Conservation (phyloP, 768 basidiomycete species). For the Tremella mesenterica region DNA sequence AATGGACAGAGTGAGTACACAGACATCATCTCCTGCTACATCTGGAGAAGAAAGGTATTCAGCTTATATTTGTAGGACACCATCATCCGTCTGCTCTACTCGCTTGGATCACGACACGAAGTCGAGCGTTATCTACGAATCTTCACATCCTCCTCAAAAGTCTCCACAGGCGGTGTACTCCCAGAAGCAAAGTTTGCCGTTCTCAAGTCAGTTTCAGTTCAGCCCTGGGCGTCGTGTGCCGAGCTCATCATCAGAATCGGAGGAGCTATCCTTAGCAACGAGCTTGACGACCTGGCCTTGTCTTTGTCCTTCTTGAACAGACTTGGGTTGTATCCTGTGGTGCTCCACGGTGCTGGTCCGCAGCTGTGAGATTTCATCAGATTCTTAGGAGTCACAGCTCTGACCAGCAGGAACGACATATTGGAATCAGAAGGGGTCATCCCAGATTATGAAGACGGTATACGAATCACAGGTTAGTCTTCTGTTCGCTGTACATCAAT, state of each 20-base stretch:
- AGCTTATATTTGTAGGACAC: slow-evolving; percentile 61
- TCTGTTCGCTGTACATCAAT: not conserved
- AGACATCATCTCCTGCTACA: not conserved
- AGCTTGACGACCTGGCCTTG: slow-evolving; percentile 86
- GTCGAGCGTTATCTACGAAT: slow-evolving; percentile 97
- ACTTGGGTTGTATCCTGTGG: slow-evolving; percentile 93
- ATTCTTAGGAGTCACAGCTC: not conserved
- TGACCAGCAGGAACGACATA: slow-evolving; percentile 60
- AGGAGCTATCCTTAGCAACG: slow-evolving; percentile 77
- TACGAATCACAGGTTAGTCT: slow-evolving; percentile 78
- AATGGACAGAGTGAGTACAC: slow-evolving; percentile 40
- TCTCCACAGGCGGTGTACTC: slow-evolving; percentile 49
- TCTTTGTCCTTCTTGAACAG: slow-evolving; percentile 94
- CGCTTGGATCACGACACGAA: slow-evolving; percentile 91
- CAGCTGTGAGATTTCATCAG: slow-evolving; percentile 48
- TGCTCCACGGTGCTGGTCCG: slow-evolving; percentile 92
- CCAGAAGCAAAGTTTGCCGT: slow-evolving; percentile 81
- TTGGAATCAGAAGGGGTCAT: slow-evolving; percentile 86
- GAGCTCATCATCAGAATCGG: slow-evolving; percentile 53
- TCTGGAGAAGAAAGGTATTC: not conserved
- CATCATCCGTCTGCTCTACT: slow-evolving; percentile 90
- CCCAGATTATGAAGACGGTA: slow-evolving; percentile 95
- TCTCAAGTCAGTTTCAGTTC: slow-evolving; percentile 55
- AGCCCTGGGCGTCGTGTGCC: not conserved
- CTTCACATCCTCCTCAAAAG: slow-evolving; percentile 86